phyloP scores from a whole-genome alignment of 768 basidiomycete genomes.

The Lactifluus hygrophoroides region DNA sequence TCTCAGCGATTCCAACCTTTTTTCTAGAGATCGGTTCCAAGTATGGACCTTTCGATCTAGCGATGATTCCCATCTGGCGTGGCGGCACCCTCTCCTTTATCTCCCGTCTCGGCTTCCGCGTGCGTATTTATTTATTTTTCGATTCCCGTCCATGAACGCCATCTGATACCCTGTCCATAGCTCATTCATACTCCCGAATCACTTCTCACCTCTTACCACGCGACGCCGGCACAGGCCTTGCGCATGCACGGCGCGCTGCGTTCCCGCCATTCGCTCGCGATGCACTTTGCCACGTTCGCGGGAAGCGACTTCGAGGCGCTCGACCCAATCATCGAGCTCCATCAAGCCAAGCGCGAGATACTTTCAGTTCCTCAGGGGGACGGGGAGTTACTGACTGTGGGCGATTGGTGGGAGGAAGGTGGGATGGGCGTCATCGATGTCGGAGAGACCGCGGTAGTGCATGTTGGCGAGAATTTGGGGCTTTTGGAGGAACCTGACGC shows the following conservation, averaged over 20 bases:
- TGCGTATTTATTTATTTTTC: slow-evolving; percentile 17
- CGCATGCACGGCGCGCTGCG: slow-evolving; percentile 32
- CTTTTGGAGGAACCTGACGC: not conserved
- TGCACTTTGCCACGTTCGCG: slow-evolving; percentile 40
- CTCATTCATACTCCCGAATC: slow-evolving; percentile 17
- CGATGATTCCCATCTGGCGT: slow-evolving; percentile 39
- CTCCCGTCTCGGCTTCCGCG: slow-evolving; percentile 31
- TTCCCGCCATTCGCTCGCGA: slow-evolving; percentile 31
- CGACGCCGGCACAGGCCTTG: slow-evolving; percentile 35
- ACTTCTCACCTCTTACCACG: slow-evolving; percentile 31
- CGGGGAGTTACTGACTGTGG: not conserved
- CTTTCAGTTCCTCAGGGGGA: not conserved
- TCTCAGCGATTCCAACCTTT: not conserved
- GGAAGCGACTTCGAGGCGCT: slow-evolving; percentile 34
- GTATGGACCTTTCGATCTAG: slow-evolving; percentile 34
- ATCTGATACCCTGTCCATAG: slow-evolving; percentile 5
- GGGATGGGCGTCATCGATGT: slow-evolving; percentile 32
- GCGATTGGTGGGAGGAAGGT: slow-evolving; percentile 27
- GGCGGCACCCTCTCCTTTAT: slow-evolving; percentile 35
- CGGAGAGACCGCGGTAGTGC: slow-evolving; percentile 29
- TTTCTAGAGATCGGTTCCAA: slow-evolving; percentile 31
- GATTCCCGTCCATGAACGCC: not conserved
- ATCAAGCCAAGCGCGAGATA: slow-evolving; percentile 30
- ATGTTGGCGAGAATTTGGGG: slow-evolving; percentile 13
- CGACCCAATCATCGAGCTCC: slow-evolving; percentile 31